Base-by-base conservation (phyloP, 768 basidiomycete genomes). In the Terana coerulea region DNA sequence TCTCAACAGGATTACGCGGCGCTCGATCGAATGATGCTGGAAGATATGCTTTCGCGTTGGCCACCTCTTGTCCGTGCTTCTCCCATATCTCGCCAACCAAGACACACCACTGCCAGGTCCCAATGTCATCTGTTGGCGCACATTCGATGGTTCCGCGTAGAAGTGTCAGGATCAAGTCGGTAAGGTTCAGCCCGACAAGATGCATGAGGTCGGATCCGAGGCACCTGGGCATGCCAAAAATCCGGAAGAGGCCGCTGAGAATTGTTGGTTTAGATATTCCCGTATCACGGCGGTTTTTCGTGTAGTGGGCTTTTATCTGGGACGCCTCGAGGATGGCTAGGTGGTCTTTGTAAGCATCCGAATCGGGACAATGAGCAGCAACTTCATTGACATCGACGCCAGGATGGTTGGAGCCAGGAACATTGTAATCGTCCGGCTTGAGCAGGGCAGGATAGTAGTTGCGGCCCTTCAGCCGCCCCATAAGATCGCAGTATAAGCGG, bases 171-270 rank as follows among this genome's bases (percentile, higher is more conserved):
- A 69, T 29, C 12, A 73, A 62, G 31, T 64, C 72, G 0, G 66
- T 40, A 1, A 75, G 19, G 55, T 76, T 77, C 4, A 77, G 57
- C 12, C 49, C 37, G 5, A 55, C 47, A 1, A 69, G 57, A 51
- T 76, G 74, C 73, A 75, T 75, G 14, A 68, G 48, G 41, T 76
- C 72, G 1, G 54, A 50, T 9, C 56, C 40, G 39, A 71, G 73
- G 30, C 64, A 64, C 1, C 51, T 47, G 0, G 71, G 69, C 41
- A 69, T 53, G 0, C 60, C 55, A 15, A 69, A 59, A 22, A 47
- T 51, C 10, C 43, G 46, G 0, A 39, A 53, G 1, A 73, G 52
- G 0, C 69, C 70, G 7, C 48, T 34, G 36, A 74, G 64, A 2
- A 75, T 59, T 9, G 59, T 70, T 0, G 67, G 68, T 44, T 69